Base-by-base conservation (phyloP, 805 yeast genomes). In the Saturnispora gosingensis region DNA sequence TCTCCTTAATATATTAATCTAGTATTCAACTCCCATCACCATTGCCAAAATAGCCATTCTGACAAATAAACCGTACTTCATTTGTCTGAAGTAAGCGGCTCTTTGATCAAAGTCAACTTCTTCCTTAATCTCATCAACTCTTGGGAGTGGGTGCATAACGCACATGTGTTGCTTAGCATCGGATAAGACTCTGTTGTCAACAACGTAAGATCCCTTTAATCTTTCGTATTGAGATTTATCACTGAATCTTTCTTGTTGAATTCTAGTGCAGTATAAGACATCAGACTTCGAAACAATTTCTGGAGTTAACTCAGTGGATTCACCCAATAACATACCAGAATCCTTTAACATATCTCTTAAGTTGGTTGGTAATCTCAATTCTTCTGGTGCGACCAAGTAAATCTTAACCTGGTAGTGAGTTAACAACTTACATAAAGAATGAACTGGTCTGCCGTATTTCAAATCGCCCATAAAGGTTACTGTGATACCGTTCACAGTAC, bases 81-180 rank as follows among this genome's bases (percentile, higher is more conserved):
- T 93, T 77, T 93, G 98, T 81, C 99, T 86, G 79, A 93, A 93
- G 76, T 93, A 93, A 54, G 99, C 98, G 58, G 99, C 98, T 71
- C 99, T 86, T 71, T 91, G 97, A 72, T 93, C 99, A 66, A 91
- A 93, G 70, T 93, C 99, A 64, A 93, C 98, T 74, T 93, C 99
- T 73, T 90, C 98, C 65, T 86, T 86, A 61, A 93, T 91, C 74
- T 93, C 99, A 63, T 82, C 85, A 58, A 88, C 90, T 72, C 99
- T 86, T 67, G 99, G 99, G 63, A 93, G 80, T 68, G 99, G 99
- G 69, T 93, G 99, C 96, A 93, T 85, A 58, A 93, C 85, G 70
- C 97, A 88, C 98, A 93, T 93, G 72, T 93, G 97, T 69, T 88
- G 89, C 74, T 95, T 93, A 61, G 99, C 98, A 69, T 85, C 82